Evolutionary conservation across 208 protist genomes (phyloP), one percentile per base, ranked within the genome.

Genomic region (Trypanosoma mega): DNA sequence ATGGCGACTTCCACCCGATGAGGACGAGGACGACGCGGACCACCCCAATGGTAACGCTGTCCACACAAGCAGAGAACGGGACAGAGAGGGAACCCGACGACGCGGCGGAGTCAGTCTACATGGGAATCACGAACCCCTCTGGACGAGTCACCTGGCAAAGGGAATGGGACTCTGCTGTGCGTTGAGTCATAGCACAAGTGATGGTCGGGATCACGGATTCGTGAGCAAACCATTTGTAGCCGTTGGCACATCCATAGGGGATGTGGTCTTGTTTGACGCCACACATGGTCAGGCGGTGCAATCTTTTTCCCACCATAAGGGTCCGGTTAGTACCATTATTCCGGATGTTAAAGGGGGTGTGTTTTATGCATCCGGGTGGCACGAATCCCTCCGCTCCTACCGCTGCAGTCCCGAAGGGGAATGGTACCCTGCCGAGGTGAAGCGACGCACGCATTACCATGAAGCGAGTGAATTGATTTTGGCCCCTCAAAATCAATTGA

Each of bases 391-490:
- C 31, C 89, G 89, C 18, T 66, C 71, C 7, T 85, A 81, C 68
- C 74, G 79, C 21, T 79, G 57, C 49, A 43, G 11, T 18, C 48
- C 27, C 5, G 63, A 72, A 8, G 70, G 65, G 14, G 79, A 82
- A 61, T 96, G 85, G 84, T 81, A 82, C 64, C 85, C 89, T 9
- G 84, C 84, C 2, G 83, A 96, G 56, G 89, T 96, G 63, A 96
- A 96, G 70, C 83, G 89, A 0, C 89, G 89, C 50, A 92, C 85
- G 37, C 89, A 96, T 55, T 93, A 96, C 72, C 89, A 96, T 56
- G 89, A 96, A 67, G 79, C 80, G 24, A 87, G 59, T 37, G 75
- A 93, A 57, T 63, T 96, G 26, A 26, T 63, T 3, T 12, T 92
- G 24, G 26, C 87, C 44, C 53, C 74, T 11, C 67, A 68, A 24